Evolutionary conservation across 1,284 basidiomycete species (phyloP).

Genomic region (Ganoderma lucidum): DNA sequence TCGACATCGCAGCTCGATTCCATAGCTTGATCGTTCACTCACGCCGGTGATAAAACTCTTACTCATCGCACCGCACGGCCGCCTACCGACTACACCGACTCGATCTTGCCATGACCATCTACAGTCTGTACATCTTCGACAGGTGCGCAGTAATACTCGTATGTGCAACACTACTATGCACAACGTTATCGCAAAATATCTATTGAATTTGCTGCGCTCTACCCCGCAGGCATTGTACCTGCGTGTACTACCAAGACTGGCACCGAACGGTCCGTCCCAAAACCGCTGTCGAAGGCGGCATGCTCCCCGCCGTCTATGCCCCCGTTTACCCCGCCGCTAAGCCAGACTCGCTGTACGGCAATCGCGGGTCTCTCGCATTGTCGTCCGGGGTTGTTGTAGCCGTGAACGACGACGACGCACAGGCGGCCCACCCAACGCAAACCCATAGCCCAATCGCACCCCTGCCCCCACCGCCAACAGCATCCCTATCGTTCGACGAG

Average conservation of each 20-base stretch:
- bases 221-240: conserved; percentile 80
- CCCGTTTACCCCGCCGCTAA: conserved; percentile 57
- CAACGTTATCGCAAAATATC: neutral
- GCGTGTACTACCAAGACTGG: conserved; percentile 95
- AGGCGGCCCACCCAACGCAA: conserved; percentile 47
- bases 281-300: conserved; percentile 72
- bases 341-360: conserved; percentile 52
- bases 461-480: conserved; percentile 39
- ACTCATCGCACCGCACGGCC: neutral
- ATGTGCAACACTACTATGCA: conserved; percentile 1
- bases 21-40: neutral
- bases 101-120: conserved; percentile 71
- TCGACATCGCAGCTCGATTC: neutral
- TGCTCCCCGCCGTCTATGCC: conserved; percentile 79
- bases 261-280: conserved; percentile 81
- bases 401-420: conserved; percentile 56
- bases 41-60: neutral
- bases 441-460: conserved; percentile 43
- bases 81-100: neutral
- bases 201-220: neutral
- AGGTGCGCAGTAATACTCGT: conserved; percentile 54
- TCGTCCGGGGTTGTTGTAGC: conserved; percentile 74
- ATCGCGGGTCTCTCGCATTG: conserved; percentile 67
- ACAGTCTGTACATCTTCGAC: conserved; percentile 91
- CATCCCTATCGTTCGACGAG: conserved; percentile 92